Conservation (phyloP, 257 asterid genomes). For the Nyctanthes arbortristis region DNA sequence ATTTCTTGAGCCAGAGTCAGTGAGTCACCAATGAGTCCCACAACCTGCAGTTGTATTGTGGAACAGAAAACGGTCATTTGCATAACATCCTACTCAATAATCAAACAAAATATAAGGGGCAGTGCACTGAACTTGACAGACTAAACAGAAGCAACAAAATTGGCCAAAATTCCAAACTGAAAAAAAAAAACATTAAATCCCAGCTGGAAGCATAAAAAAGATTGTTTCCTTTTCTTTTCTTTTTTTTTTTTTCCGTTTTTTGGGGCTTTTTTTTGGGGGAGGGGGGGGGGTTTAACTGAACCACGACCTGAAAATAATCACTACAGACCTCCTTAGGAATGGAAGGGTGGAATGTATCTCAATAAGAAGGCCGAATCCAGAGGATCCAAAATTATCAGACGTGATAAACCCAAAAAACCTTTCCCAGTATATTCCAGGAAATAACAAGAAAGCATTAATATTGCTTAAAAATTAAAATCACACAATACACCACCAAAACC, state of each 20-base stretch:
- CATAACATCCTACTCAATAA: conserved; percentile 26
- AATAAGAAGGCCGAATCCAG: not conserved
- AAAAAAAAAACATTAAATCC: not conserved
- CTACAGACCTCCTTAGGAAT: not conserved
- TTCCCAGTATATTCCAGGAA: too few relatives aligned
- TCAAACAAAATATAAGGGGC: conserved; percentile 18
- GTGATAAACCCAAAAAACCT: too few relatives aligned
- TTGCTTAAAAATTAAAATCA: not conserved
- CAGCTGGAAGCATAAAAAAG: not conserved
- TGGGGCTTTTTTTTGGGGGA: too few relatives aligned
- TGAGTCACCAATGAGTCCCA: conserved; percentile 56
- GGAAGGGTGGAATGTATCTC: not conserved
- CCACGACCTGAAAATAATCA: not conserved
- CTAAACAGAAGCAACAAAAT: not conserved
- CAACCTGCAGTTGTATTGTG: conserved; percentile 72
- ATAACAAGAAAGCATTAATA: too few relatives aligned
- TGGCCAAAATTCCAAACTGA: not conserved
- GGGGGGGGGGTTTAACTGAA: too few relatives aligned
- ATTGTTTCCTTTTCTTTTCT: too few relatives aligned
- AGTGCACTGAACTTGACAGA: not conserved
- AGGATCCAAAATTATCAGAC: not conserved
- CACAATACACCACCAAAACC: too few relatives aligned
- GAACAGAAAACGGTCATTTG: conserved; percentile 55
- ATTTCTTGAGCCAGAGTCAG: conserved; percentile 61
- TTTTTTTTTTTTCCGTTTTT: too few relatives aligned